Evolutionary conservation across 2,329 filamentous ascomycete species (phyloP).

Genomic region (Drechslerella coelobrocha): DNA sequence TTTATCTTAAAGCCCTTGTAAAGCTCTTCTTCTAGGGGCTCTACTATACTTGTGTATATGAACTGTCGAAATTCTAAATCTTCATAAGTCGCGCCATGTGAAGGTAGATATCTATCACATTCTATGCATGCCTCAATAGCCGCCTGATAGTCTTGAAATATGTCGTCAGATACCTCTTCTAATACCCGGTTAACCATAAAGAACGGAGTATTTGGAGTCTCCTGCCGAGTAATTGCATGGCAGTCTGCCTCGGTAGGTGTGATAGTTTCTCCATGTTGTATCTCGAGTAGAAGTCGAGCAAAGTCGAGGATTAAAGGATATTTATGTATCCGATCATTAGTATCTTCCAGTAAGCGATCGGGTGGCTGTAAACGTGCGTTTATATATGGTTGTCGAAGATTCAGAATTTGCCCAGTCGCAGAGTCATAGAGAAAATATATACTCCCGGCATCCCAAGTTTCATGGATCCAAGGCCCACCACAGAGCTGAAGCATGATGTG

Average conservation of each 20-base stretch:
- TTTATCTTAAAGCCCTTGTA: slow-evolving; percentile 16
- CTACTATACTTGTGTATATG: slow-evolving; percentile 15
- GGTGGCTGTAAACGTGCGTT: not conserved
- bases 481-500: slow-evolving; percentile 27
- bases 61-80: slow-evolving; percentile 7
- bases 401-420: not conserved
- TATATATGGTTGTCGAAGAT: slow-evolving; percentile 5
- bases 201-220: slow-evolving; percentile 17
- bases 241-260: slow-evolving; percentile 20
- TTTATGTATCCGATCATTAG: slow-evolving; percentile 12
- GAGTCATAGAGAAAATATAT: slow-evolving; percentile 15
- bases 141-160: slow-evolving; percentile 20
- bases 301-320: slow-evolving; percentile 32
- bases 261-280: slow-evolving; percentile 25
- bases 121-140: slow-evolving; percentile 32
- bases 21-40: slow-evolving; percentile 19
- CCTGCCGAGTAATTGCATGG: not conserved
- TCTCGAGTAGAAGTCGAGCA: slow-evolving; percentile 22
- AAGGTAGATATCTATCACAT: slow-evolving; percentile 7
- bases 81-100: slow-evolving; percentile 5
- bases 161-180: slow-evolving; percentile 16
- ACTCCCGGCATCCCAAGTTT: slow-evolving; percentile 14
- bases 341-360: not conserved
- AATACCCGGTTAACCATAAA: slow-evolving; percentile 25
- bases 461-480: slow-evolving; percentile 20